These are phyloP conservation scores for Avena sativa DNA, from an alignment of 176 grass and related monocot genomes.

Conservation along the genomic window DNA sequence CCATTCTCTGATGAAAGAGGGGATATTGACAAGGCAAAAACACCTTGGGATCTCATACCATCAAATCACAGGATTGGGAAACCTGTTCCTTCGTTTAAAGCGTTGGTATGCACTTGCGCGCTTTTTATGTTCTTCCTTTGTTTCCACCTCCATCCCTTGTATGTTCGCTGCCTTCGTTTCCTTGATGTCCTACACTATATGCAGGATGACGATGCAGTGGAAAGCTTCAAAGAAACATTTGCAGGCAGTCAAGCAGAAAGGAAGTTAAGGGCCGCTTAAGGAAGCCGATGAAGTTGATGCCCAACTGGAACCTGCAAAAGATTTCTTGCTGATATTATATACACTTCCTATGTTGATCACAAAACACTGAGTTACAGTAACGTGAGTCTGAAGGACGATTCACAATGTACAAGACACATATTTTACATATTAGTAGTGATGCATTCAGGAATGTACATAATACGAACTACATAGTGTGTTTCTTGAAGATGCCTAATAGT, in stretches of 20 bases:
- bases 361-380: neutral
- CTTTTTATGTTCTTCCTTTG: slow-evolving; percentile 28
- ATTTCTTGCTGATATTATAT: slow-evolving; percentile 37
- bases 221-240: slow-evolving; percentile 62
- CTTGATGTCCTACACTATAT: slow-evolving; percentile 15
- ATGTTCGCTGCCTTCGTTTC: slow-evolving; percentile 8
- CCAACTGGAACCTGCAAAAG: slow-evolving; percentile 53
- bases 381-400: neutral
- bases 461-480: neutral
- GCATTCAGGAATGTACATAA: slow-evolving; percentile 32
- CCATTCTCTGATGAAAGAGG: slow-evolving; percentile 78
- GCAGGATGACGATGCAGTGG: slow-evolving; percentile 73
- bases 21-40: slow-evolving; percentile 64
- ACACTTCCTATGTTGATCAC: neutral
- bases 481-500: neutral
- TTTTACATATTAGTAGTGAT: slow-evolving; percentile 12
- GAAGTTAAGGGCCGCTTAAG: slow-evolving; percentile 42
- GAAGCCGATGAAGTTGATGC: slow-evolving; percentile 57
- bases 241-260: slow-evolving; percentile 73
- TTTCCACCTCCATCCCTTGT: slow-evolving; percentile 21
- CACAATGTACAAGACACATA: neutral
- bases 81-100: slow-evolving; percentile 69
- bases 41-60: slow-evolving; percentile 78
- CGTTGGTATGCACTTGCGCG: slow-evolving; percentile 54
- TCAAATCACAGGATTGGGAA: slow-evolving; percentile 73